Evolutionary conservation across 805 yeast genomes (phyloP).

Genomic region (Metschnikowia proteae): DNA sequence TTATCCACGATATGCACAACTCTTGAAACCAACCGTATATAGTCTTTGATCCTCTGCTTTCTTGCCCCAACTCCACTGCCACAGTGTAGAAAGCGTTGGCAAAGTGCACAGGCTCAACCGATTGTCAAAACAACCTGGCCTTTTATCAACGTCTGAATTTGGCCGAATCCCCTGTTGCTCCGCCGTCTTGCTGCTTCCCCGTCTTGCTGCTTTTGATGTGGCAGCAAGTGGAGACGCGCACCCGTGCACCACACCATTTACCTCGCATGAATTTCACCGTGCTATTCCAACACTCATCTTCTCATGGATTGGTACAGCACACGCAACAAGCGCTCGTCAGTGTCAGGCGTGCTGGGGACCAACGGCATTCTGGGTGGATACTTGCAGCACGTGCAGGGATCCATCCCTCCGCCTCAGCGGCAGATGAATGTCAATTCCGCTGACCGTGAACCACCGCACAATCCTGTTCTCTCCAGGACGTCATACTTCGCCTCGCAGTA

Average conservation of each 20-base stretch:
- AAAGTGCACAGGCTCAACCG: no score
- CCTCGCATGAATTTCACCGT: background rate
- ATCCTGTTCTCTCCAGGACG: conserved; percentile 1
- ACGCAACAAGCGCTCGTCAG: conserved; percentile 16
- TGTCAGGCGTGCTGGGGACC: conserved; percentile 8
- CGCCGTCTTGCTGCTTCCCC: no score
- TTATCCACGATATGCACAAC: no score
- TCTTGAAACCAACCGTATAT: no score
- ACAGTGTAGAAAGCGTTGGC: no score
- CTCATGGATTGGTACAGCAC: conserved; percentile 18
- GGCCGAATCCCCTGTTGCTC: no score
- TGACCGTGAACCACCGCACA: background rate
- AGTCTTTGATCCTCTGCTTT: no score
- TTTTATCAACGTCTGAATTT: no score
- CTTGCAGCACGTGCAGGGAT: background rate
- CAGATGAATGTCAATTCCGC: background rate
- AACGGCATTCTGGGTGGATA: background rate
- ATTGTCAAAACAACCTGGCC: no score
- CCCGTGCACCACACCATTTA: background rate
- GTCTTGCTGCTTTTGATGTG: background rate
- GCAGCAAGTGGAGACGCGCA: background rate
- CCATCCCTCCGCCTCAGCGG: background rate
- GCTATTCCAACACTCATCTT: background rate
- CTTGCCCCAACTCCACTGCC: no score
- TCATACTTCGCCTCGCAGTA: conserved; percentile 20